Evolutionary conservation across 2,329 filamentous ascomycete species (phyloP).

Genomic region (Monascus ruber): DNA sequence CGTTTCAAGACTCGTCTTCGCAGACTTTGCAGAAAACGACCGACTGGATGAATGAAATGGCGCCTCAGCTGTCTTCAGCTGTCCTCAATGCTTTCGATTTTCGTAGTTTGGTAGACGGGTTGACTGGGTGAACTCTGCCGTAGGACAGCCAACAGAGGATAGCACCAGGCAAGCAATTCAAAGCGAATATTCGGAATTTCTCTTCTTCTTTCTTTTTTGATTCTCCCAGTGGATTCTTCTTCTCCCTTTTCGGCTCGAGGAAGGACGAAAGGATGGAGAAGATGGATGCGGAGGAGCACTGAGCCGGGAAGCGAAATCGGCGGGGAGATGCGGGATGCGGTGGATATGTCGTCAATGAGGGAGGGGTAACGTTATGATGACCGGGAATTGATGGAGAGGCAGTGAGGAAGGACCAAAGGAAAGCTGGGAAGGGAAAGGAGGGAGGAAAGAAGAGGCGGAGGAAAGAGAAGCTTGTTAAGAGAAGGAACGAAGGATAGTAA

Average conservation of each 20-base stretch:
- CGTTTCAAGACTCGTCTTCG: conserved; percentile 8
- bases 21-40: conserved; percentile 8
- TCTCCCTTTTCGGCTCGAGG: too few species aligned
- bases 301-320: background rate
- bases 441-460: conserved; percentile 5
- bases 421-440: background rate
- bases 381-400: background rate
- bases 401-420: conserved; percentile 1
- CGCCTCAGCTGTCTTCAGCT: conserved; percentile 9
- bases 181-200: too few species aligned
- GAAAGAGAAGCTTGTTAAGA: conserved; percentile 3
- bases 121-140: too few species aligned
- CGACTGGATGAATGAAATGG: conserved; percentile 7
- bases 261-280: too few species aligned
- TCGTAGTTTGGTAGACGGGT: too few species aligned
- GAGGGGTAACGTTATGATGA: background rate
- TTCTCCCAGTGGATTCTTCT: too few species aligned
- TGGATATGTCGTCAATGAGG: background rate
- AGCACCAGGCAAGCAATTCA: too few species aligned
- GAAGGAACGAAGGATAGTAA: background rate
- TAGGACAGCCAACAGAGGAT: too few species aligned
- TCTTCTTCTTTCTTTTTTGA: too few species aligned
- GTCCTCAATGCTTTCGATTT: background rate
- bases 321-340: conserved; percentile 5
- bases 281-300: too few species aligned